These are phyloP conservation scores for Drosera spatulata DNA, from an alignment of 179 eudicot species.

Conservation along the genomic window DNA sequence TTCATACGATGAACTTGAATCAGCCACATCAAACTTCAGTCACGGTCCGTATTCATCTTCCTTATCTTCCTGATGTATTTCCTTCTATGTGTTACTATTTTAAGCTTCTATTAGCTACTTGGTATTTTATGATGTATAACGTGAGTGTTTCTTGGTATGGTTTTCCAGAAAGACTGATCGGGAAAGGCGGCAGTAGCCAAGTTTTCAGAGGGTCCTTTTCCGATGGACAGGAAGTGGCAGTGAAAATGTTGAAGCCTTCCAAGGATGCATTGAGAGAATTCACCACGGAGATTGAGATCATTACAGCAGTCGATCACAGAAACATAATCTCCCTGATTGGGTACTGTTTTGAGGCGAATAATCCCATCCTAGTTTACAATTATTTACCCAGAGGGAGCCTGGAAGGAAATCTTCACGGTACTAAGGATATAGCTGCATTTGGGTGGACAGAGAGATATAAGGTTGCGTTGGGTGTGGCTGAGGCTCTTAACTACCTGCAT, in stretches of 20 bases:
- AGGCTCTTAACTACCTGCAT: conserved; percentile 33
- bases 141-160: not conserved
- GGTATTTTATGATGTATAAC: too few species aligned
- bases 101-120: not conserved
- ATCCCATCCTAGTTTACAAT: conserved; percentile 31
- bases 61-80: not conserved
- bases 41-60: conserved; percentile 23
- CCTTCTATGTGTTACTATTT: not conserved
- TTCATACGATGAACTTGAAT: conserved; percentile 26
- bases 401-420: conserved; percentile 43
- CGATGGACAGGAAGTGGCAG: conserved; percentile 37
- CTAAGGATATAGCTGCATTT: conserved; percentile 15
- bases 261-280: conserved; percentile 31
- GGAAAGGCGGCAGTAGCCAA: conserved; percentile 44
- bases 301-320: conserved; percentile 29
- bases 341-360: conserved; percentile 27
- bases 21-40: conserved; percentile 31
- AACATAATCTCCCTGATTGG: conserved; percentile 36
- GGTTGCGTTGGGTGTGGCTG: conserved; percentile 37
- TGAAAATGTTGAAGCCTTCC: conserved; percentile 37
- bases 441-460: conserved; percentile 35
- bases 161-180: conserved; percentile 27
- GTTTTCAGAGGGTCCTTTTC: conserved; percentile 35
- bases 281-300: conserved; percentile 32
- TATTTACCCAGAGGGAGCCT: conserved; percentile 36